Base-by-base conservation (phyloP, 192 early-diverging fungal species). In the Entomortierella parvispora region DNA sequence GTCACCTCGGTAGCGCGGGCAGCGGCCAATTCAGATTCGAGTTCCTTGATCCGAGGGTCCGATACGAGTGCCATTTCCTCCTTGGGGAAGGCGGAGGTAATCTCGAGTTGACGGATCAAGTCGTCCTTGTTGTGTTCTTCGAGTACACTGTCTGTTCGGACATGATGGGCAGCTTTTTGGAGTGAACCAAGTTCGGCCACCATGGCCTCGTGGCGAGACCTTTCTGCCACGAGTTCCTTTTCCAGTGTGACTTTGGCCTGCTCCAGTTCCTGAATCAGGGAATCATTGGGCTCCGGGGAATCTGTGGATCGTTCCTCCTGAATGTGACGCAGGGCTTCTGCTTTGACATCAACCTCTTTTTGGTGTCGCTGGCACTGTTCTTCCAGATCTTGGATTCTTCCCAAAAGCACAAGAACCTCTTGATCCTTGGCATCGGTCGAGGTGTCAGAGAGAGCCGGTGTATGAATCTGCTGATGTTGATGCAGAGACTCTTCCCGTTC, bases 401-500 rank as follows among this genome's bases (percentile, higher is more conserved):
- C 52, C 0, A 64, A 43, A n/a, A 68, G 64, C 4, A n/a, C 32
- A 26, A 50, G 33, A 3, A 76, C 17, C 29, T 76, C 72, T 15
- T 31, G 52, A 14, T 62, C 72, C 48, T 68, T 76, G 40, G 14
- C 54, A 34, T 25, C 44, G 7, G 34, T n/a, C 20, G 48, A 49
- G 2, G 48, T 20, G 11, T 10, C 32, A 23, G 22, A 25, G 18
- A 5, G 14, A 17, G 25, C 3, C 18, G 45, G 40, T 34, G 14
- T 28, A 20, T 9, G 65, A 28, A 4, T 26, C 53, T 2, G 58
- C 12, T 56, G 48, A 28, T 45, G 53, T 11, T 55, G 28, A 2
- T 23, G 58, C 43, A 17, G n/a, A 37, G 32, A 22, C 49, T 72
- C 61, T 42, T 82, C 81, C n/a, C 60, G 58, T 46, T 76, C 63